Evolutionary conservation across 148 eudicot genomes (phyloP), one percentile per base, ranked within the genome.

Genomic region (Pharnaceum exiguum): DNA sequence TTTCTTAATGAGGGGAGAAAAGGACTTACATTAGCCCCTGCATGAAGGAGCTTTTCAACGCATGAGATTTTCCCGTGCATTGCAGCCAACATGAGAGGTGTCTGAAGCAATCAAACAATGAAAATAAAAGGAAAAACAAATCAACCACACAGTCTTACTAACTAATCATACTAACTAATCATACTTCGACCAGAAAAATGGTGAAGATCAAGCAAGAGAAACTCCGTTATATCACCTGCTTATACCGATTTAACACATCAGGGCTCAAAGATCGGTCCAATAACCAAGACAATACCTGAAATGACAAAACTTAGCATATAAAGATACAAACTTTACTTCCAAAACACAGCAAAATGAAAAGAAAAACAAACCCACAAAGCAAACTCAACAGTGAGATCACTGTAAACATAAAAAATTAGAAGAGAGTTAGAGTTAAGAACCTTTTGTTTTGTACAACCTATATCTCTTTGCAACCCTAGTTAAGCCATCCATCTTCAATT

Each of bases 51-150:
- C 74, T 66, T 86, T 39, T 74, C 55, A 58, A 93, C 95, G 68
- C 99, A 93, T 31, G 78, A 72, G 49, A 84, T 78, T 79, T 78
- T 82, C 53, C 99, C 96, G 55, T 81, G 80, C 84, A 85, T 89
- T 71, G 95, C 91, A 73, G 99, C 95, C 83, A 93, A 53, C 99
- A 93, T 93, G 21, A 93, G 71, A 51, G 99, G 99, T 65, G 96
- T 93, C 99, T 93, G 67, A 52, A 75, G 0, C 63, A 80, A 39
- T 62, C 62, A 45, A 46, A 53, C 44, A 30, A 54, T 35, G 42
- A 45, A 33, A 55, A 54, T 17, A 28, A n/a, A n/a, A n/a, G n/a
- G 42, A 23, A 29, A 29, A 33, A 27, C n/a, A 29, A 39, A 63
- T 9, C n/a, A 47, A 5, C 8, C 45, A 23, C 6, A 26, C 10